phyloP scores from a whole-genome alignment of 352 stramenopile genomes.

The Bremia lactucae region DNA sequence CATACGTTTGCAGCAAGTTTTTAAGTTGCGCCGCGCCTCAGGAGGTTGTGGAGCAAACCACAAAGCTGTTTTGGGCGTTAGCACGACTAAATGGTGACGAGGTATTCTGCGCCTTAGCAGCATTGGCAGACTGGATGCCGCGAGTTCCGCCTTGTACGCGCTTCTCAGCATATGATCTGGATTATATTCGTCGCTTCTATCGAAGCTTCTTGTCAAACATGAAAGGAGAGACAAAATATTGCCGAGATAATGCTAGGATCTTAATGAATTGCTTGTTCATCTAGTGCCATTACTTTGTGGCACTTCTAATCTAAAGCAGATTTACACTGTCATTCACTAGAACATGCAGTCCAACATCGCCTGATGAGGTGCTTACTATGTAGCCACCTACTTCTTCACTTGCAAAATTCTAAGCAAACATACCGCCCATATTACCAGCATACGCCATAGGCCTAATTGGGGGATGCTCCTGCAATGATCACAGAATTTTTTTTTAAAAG shows the following conservation, averaged over 20 bases:
- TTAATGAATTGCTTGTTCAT: conserved; percentile 25
- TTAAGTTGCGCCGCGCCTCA: conserved; percentile 25
- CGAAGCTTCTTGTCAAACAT: conserved; percentile 12
- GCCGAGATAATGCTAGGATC: conserved; percentile 17
- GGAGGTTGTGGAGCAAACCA: conserved; percentile 27
- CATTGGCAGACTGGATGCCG: conserved; percentile 41
- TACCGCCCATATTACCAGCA: conserved; percentile 84
- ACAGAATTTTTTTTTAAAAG: no score
- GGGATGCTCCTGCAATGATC: conserved; percentile 55
- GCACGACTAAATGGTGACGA: conserved; percentile 55
- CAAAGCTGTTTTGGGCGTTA: conserved; percentile 34
- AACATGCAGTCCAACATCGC: conserved; percentile 5
- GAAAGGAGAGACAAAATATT: conserved; percentile 9
- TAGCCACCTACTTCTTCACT: conserved; percentile 14
- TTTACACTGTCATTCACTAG: conserved; percentile 18
- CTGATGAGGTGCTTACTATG: conserved; percentile 15
- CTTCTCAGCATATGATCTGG: conserved; percentile 26
- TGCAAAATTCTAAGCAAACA: conserved; percentile 61
- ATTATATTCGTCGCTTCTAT: conserved; percentile 29
- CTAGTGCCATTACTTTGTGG: conserved; percentile 1
- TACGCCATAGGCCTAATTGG: conserved; percentile 86
- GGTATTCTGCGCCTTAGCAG: conserved; percentile 50
- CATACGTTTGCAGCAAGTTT: conserved; percentile 29
- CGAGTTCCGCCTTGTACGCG: conserved; percentile 28
- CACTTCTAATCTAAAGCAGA: conserved; percentile 5